Evolutionary conservation across 2,329 filamentous ascomycete species (phyloP), one percentile per base, ranked within the genome.

Genomic region (Trichoderma cornu-damae): DNA sequence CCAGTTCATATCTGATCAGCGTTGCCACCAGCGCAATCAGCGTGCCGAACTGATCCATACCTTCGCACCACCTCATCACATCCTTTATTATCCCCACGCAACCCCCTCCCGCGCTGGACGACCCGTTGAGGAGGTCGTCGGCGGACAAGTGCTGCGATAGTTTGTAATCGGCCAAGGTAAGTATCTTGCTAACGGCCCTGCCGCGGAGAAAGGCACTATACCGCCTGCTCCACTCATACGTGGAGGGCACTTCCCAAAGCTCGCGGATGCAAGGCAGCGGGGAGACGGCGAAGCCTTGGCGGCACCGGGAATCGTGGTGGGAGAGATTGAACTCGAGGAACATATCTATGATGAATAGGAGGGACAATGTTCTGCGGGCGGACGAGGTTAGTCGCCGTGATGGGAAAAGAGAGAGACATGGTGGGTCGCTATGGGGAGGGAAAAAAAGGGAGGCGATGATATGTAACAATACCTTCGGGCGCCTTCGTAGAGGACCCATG

Each of bases 241-340:
- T 59, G 7, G 59, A 60, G 12, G 44, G 40, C 3, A 59, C 49
- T 34, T 61, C 59, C 61, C 61, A 62, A 14, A 62, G 53, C 14
- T 60, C 61, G 28, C 61, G 67, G 20, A 65, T 61, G 34, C 60
- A 61, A 7, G 60, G 61, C 14, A 62, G 60, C 4, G 54, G 60
- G 2, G 58, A 18, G 14, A 14, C n/a, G 38, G 22, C 11, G 20
- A 58, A 59, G 37, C 12, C 28, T 22, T 54, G 51, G 26, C 43
- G 43, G 30, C 60, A 55, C 5, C 32, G 30, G 34, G 37, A 43
- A 4, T 62, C 34, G 26, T 24, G 9, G 3, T 34, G 30, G 54
- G 40, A 28, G 30, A 57, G 24, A 18, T 59, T 49, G 32, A 62
- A 55, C 8, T 62, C 61, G 37, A 64, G 51, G 14, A 64, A 58